phyloP scores from a whole-genome alignment of 257 asterid genomes.

The Lavandula angustifolia region DNA sequence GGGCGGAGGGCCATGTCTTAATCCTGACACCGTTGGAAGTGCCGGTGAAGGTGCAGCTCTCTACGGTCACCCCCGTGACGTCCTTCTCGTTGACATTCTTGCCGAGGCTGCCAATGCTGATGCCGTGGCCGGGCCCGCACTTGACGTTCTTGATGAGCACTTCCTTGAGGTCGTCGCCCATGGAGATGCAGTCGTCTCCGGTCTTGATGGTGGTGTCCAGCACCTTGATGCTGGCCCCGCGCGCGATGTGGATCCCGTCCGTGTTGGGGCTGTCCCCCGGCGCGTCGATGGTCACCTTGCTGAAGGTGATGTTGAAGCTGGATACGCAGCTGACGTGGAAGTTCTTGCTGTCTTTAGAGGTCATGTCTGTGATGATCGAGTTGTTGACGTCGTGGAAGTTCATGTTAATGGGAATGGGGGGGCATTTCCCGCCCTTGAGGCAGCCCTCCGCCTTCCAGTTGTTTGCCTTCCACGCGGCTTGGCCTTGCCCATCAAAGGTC shows the following conservation, averaged over 20 bases:
- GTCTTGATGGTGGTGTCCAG: slow-evolving; percentile 33
- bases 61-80: slow-evolving; percentile 33
- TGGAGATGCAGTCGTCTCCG: slow-evolving; percentile 51
- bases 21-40: slow-evolving; percentile 44
- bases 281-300: slow-evolving; percentile 29
- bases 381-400: slow-evolving; percentile 45
- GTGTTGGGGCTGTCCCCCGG: slow-evolving; percentile 41
- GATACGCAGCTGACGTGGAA: slow-evolving; percentile 38
- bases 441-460: not conserved
- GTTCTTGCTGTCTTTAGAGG: slow-evolving; percentile 43
- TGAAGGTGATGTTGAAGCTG: slow-evolving; percentile 39
- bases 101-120: slow-evolving; percentile 49
- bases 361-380: slow-evolving; percentile 35
- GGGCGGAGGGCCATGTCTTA: slow-evolving; percentile 52
- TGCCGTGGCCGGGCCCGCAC: slow-evolving; percentile 53
- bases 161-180: slow-evolving; percentile 40
- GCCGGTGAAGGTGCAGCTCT: slow-evolving; percentile 38
- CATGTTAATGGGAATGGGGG: slow-evolving; percentile 20
- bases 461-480: not conserved
- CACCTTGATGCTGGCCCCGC: not conserved
- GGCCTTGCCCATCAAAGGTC: not conserved
- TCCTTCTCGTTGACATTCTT: slow-evolving; percentile 32
- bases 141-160: slow-evolving; percentile 29
- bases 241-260: slow-evolving; percentile 46
- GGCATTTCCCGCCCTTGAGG: not conserved